Conservation (phyloP, 1,139 yeast genomes). For the Candida freyschussii region DNA sequence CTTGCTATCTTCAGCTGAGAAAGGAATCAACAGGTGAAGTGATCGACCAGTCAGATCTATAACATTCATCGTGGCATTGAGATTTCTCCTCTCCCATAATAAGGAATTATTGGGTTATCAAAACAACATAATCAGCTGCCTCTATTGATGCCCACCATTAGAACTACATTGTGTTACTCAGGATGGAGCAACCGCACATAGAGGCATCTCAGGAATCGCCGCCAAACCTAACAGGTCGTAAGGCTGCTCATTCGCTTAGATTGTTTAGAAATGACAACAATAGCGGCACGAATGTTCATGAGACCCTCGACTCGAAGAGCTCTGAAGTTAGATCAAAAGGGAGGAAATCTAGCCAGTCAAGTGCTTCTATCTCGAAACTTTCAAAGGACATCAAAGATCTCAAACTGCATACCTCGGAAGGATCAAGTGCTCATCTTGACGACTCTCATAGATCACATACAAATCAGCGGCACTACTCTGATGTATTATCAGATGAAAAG, state of each 20-base stretch:
- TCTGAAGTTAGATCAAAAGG: no score
- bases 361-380: conserved; percentile 9
- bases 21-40: no score
- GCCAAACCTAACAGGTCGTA: conserved; percentile 33
- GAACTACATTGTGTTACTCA: conserved; percentile 1
- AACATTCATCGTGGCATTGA: no score
- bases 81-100: no score
- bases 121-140: no score
- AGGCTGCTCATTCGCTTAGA: conserved; percentile 48
- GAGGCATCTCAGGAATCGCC: conserved; percentile 9
- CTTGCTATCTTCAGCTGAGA: no score
- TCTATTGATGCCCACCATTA: no score
- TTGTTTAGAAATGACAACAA: conserved; percentile 36
- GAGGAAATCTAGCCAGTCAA: conserved; percentile 2
- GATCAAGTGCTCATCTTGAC: conserved; percentile 10
- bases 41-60: no score
- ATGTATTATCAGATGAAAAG: neutral
- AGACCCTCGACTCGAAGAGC: conserved; percentile 5
- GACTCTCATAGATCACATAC: conserved; percentile 1
- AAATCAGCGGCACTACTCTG: conserved; percentile 11
- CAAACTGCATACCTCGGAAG: conserved; percentile 8
- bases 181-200: conserved; percentile 7
- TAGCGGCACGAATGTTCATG: conserved; percentile 15
- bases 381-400: conserved; percentile 15
- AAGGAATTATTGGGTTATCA: no score